phyloP scores from a whole-genome alignment of 2,329 filamentous ascomycete species.

The Scedosporium minutisporum region DNA sequence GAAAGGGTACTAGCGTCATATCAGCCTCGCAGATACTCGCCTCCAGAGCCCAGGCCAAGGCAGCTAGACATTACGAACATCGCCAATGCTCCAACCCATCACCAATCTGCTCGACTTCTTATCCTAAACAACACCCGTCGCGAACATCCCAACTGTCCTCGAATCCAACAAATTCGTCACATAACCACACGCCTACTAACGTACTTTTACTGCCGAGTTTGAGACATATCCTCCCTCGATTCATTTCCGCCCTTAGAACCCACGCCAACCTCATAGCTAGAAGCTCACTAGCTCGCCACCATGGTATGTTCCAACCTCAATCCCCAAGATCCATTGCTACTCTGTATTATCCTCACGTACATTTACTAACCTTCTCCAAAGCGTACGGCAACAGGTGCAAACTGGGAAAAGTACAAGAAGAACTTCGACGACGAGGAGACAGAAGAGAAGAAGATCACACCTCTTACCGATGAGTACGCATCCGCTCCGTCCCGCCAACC shows the following conservation, averaged over 20 bases:
- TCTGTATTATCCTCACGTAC: neutral
- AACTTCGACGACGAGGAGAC: constrained; percentile 92
- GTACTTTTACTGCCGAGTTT: neutral
- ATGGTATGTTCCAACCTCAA: neutral
- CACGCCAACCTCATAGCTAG: neutral
- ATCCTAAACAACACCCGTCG: neutral
- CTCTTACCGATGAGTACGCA: constrained; percentile 86
- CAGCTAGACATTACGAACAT: constrained; percentile 16
- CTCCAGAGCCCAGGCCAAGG: constrained; percentile 13
- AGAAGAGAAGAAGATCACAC: constrained; percentile 99
- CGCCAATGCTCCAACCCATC: constrained; percentile 1
- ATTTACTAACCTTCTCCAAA: constrained; percentile 36
- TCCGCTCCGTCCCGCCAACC: neutral
- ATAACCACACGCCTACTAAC: neutral
- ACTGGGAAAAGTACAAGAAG: constrained; percentile 99
- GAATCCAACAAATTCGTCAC: neutral
- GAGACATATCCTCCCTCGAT: neutral
- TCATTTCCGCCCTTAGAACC: neutral
- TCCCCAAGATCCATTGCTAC: neutral
- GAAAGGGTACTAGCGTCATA: constrained; percentile 10
- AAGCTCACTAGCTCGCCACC: neutral
- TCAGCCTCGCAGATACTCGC: constrained; percentile 13
- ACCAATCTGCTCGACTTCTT: neutral
- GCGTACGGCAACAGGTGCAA: constrained; percentile 87
- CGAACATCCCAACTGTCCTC: neutral